phyloP scores from a whole-genome alignment of 345 rosid genomes.

The thale cress (Arabidopsis thaliana) region DNA sequence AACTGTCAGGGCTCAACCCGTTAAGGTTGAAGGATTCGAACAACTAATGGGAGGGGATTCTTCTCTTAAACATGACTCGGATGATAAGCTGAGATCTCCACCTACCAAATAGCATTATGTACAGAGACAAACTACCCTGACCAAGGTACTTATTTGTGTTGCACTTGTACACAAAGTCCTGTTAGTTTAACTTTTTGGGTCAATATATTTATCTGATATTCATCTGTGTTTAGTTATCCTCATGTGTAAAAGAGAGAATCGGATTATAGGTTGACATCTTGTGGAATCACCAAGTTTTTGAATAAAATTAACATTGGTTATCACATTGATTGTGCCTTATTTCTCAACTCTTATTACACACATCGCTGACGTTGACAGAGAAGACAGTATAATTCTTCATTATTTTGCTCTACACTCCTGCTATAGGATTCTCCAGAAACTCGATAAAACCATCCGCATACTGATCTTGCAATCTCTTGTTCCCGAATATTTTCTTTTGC shows the following conservation, averaged over 20 bases:
- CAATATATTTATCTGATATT: constrained; percentile 33
- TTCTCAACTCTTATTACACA: constrained; percentile 10
- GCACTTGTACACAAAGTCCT: constrained; percentile 15
- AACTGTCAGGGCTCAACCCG: constrained; percentile 77
- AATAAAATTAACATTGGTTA: constrained; percentile 1
- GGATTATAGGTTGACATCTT: constrained; percentile 16
- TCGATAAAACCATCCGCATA: constrained; percentile 35
- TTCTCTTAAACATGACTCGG: constrained; percentile 71
- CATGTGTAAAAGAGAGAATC: constrained; percentile 4
- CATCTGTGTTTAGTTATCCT: constrained; percentile 9
- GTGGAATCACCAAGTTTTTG: constrained; percentile 6
- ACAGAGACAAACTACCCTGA: constrained; percentile 14
- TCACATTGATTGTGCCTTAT: background rate
- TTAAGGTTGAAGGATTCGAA: constrained; percentile 93
- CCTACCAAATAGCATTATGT: constrained; percentile 57
- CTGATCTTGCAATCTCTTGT: constrained; percentile 28
- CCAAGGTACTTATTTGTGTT: constrained; percentile 24
- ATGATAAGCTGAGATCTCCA: constrained; percentile 78
- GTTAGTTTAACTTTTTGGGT: constrained; percentile 10
- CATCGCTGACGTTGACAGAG: background rate
- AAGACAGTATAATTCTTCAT: background rate
- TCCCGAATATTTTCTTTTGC: constrained; percentile 35
- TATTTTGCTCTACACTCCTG: constrained; percentile 9
- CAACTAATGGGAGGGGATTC: constrained; percentile 95
- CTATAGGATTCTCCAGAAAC: constrained; percentile 15